Evolutionary conservation across 345 rosid species (phyloP), one percentile per base, ranked within the genome.

Genomic region (Pseudoturritis turrita): DNA sequence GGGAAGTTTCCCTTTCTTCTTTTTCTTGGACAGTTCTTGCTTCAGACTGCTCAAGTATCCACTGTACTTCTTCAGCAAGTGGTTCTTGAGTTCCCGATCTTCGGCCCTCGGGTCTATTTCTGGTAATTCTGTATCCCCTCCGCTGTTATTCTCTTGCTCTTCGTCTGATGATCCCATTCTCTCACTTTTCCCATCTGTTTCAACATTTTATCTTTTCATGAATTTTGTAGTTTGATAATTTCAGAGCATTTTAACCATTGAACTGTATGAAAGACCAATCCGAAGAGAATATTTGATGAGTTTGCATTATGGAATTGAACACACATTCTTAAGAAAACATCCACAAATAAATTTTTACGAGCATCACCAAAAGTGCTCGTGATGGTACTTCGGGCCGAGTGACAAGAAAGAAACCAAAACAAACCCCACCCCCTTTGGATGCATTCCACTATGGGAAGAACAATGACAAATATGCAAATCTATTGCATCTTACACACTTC

Each of bases 1-100:
- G 1, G 99, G 99, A 40, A 95, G 86, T 74, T 95, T 95, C 8
- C 99, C 99, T 83, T 95, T 95, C 90, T 95, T 95, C 82, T 88
- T 95, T 75, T 95, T 95, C 91, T 95, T 95, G 49, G 99, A 95
- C 28, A 95, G 90, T 65, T 95, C 97, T 67, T 95, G 98, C 81
- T 95, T 95, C 33, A 95, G 86, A 77, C 97, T 91, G 55, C 99
- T 87, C 58, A 95, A 80, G 79, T 95, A 95, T 45, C 99, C 99
- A 63, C 97, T 91, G 44, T 95, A 95, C 79, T 95, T 95, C 81
- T 81, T 88, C 75, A 95, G 62, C 62, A 95, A 74, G 29, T 95
- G 99, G 67, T 91, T 95, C 87, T 95, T 95, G 33, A 95, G 86
- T 63, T 95, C 97, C 18, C 93, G 83, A 63, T 95, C 97, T 82